Percentiles rank a stretch among this genome's conserved stretches.
These are phyloP conservation scores for bread wheat (Triticum aestivum) DNA, from an alignment of 176 grass and related monocot species.

Conservation along the genomic window IWGSC_CS_RefSeq_v2.1 NC_057810.1:504070567-504071066, in stretches of 20 bases:
- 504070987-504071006: background rate
- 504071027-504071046: background rate
- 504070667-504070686: background rate
- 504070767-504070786: background rate
- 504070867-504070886: background rate
- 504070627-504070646: background rate
- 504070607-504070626: background rate
- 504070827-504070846: background rate
- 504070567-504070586: conserved; percentile 40
- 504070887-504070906: background rate
- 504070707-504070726: background rate
- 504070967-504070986: background rate
- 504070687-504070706: background rate
- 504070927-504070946: background rate
- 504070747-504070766: background rate
- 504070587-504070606: conserved; percentile 13
- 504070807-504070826: background rate
- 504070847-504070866: background rate
- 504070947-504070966: background rate
- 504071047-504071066: background rate
- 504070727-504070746: background rate
- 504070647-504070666: background rate
- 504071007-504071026: background rate
- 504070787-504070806: background rate
- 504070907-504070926: background rate